Evolutionary conservation across 148 eudicot genomes (phyloP), one percentile per base, ranked within the genome.

Genomic region (Pharnaceum exiguum): DNA sequence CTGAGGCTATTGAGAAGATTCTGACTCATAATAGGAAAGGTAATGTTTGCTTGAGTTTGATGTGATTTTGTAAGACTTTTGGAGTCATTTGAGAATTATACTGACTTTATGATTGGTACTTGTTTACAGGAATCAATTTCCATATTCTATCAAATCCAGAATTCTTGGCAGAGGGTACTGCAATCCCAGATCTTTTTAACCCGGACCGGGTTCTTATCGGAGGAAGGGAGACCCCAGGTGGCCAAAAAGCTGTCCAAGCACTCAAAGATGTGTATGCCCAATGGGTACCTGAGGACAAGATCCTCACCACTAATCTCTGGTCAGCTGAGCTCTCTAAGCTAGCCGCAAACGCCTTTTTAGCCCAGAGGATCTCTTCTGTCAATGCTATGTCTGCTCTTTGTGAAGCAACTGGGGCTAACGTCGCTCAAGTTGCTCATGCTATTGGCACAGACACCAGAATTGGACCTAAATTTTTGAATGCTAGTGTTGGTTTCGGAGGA

Each of bases 321-420:
- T 83, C 89, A 15, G 85, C 85, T 0, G 89, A 83, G 74, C 82
- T 83, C 40, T 79, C 85, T 16, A 83, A 83, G 60, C 82, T 83
- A 9, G 89, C 85, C 7, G 89, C 89, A 2, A 83, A 83, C 26
- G 89, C 89, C 31, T 83, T 83, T 57, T 60, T 83, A 66, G 89
- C 89, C 23, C 84, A 83, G 52, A 69, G 84, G 49, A 83, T 83
- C 51, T 83, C 89, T 1, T 83, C 84, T 0, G 82, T 79, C 7
- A 83, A 83, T 56, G 89, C 84, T 40, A 79, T 79, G 70, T 83
- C 88, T 1, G 79, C 84, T 0, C 83, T 82, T 0, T 82, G 83
- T 43, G 87, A 82, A 44, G 87, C 87, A 23, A 82, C 84, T 0
- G 84, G 89, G 4, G 89, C 89, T 3, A 71, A 83, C 67, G 85